A percentile compares a stretch with the other conserved stretches of the same genome.
Conservation (phyloP, 306 rosid species). For the Arachis hypogaea region DNA sequence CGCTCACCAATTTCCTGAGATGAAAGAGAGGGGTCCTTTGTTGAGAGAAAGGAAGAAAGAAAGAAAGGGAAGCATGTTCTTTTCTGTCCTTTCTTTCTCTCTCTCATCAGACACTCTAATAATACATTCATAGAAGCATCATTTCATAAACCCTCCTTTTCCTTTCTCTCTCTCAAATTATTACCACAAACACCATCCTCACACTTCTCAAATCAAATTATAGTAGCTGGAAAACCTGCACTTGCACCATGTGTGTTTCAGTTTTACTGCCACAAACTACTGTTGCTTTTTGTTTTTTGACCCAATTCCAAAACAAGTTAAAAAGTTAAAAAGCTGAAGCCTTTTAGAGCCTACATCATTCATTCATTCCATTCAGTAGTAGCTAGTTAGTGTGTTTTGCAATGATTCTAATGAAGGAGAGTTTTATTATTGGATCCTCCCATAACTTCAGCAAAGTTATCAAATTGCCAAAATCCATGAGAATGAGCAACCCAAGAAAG, state of each 20-base stretch:
- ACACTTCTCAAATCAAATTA: slow-evolving; percentile 10
- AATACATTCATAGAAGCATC: slow-evolving; percentile 14
- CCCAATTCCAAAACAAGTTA: slow-evolving; percentile 2
- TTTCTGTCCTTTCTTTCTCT: slow-evolving; percentile 31
- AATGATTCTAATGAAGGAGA: slow-evolving; percentile 26
- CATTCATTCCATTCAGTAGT: neutral
- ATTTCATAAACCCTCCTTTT: neutral
- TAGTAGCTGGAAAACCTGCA: slow-evolving; percentile 42
- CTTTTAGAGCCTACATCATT: slow-evolving; percentile 33
- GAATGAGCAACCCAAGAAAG: slow-evolving; percentile 38
- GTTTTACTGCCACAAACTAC: slow-evolving; percentile 30
- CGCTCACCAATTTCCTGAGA: slow-evolving; percentile 46
- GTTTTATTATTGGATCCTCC: slow-evolving; percentile 37
- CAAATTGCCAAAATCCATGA: slow-evolving; percentile 41
- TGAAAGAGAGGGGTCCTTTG: neutral
- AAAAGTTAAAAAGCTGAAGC: slow-evolving; percentile 7
- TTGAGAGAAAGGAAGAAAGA: neutral
- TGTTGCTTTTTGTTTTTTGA: slow-evolving; percentile 3
- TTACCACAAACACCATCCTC: slow-evolving; percentile 31
- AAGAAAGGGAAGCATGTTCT: slow-evolving; percentile 34
- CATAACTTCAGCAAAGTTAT: slow-evolving; percentile 1
- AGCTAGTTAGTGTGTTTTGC: neutral
- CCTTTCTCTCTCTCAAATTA: slow-evolving; percentile 42
- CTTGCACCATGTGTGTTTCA: slow-evolving; percentile 41
- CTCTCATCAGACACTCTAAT: slow-evolving; percentile 39